Evolutionary conservation across 164 flowering plant species (phyloP), one percentile per base, ranked within the genome.

Genomic region (Liquidambar formosana): DNA sequence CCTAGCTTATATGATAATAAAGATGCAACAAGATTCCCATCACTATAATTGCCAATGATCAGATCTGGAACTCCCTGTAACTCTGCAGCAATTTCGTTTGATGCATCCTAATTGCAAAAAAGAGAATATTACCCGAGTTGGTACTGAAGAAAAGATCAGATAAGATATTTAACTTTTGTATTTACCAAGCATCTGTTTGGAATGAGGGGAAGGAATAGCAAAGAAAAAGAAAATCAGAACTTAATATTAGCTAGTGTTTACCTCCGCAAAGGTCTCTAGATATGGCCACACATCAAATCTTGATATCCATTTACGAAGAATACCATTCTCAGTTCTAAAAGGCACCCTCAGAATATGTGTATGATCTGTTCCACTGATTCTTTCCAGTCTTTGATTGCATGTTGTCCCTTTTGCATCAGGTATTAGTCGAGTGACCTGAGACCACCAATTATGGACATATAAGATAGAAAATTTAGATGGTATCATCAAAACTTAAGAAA

Each of bases 1-100:
- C 99, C 99, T 77, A 91, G 76, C 65, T 90, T 91, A 73, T 84
- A 66, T 19, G 97, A 75, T 73, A 95, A 76, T 61, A 95, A 78
- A 38, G 97, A 88, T 53, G 99, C 97, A 64, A 95, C 99, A 63
- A 95, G 93, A 83, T 95, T 95, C 56, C 99, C 99, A 77, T 95
- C 99, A 80, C 99, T 95, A 69, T 95, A 95, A 77, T 95, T 95
- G 33, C 99, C 99, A 70, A 95, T 89, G 14, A 95, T 87, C 22
- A 95, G 82, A 82, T 95, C 97, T 38, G 99, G 99, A 70, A 75
- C 53, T 28, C 88, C 94, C 68, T 92, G 96, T 47, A 95, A 65
- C 85, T 95, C 99, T 3, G 96, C 97, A 53, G 82, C 57, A 61
- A 93, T 86, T 82, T 95, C 99, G 72, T 72, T 71, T 54, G 88